Conservation (phyloP, 2,329 filamentous ascomycete genomes). For the Ambrosiella beaveri region DNA sequence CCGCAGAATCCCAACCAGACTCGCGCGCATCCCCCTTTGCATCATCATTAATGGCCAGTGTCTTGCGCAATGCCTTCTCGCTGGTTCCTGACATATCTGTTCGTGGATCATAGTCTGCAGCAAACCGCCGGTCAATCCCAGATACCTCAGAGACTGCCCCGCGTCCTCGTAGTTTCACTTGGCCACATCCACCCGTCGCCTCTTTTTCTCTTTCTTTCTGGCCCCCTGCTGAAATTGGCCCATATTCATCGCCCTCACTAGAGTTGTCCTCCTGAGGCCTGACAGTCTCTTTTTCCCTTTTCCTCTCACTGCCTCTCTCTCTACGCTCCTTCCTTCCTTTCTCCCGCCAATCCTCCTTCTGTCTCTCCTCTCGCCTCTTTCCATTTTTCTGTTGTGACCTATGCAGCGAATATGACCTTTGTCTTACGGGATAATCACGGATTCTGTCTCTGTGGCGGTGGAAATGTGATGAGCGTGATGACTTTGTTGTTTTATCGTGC, state of each 20-base stretch:
- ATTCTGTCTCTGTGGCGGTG: not conserved
- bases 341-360: not conserved
- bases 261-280: not conserved
- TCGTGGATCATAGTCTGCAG: conserved; percentile 41
- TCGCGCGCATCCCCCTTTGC: conserved; percentile 18
- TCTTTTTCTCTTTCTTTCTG: too few species aligned
- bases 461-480: not conserved
- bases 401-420: too few species aligned
- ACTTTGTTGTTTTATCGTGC: not conserved
- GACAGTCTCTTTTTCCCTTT: not conserved
- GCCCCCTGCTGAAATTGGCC: conserved; percentile 1
- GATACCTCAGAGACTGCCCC: conserved; percentile 44
- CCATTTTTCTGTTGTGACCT: not conserved
- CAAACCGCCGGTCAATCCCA: conserved; percentile 68
- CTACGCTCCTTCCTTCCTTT: not conserved
- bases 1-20: conserved; percentile 62
- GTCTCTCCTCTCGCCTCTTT: not conserved
- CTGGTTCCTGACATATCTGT: conserved; percentile 23
- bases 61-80: not conserved
- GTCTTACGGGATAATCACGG: not conserved
- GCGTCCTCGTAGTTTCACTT: conserved; percentile 43
- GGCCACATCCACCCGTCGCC: conserved; percentile 14
- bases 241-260: conserved; percentile 4
- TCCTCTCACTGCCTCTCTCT: not conserved
- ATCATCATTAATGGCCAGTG: too few species aligned